Base-by-base conservation (phyloP, 768 basidiomycete genomes). In the Hypsizygus marmoreus region DNA sequence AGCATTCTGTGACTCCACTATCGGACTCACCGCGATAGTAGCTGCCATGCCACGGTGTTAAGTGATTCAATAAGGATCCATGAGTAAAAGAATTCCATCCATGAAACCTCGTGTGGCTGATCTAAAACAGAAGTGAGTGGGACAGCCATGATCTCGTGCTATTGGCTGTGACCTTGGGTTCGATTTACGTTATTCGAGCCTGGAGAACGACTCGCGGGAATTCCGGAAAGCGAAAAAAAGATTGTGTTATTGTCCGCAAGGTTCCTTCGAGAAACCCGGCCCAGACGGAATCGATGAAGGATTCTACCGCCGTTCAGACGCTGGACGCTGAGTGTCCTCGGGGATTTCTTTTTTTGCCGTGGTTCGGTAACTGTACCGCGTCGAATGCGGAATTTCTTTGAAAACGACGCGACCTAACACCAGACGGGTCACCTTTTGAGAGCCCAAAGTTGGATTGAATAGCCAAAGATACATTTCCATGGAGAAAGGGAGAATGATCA, bases 221-320 rank as follows among this genome's bases (percentile, higher is more conserved):
- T 29, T 40, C 19, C n/a, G n/a, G n/a, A n/a, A n/a, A 23, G 38
- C 33, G 37, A 33, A 9, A 14, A 31, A 42, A 31, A 13, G 40
- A 20, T 29, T 28, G 41, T 42, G 41, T n/a, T n/a, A n/a, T n/a
- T n/a, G n/a, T n/a, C n/a, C n/a, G 41, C 31, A 23, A 40, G 20
- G 31, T n/a, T n/a, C n/a, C n/a, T n/a, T n/a, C n/a, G n/a, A n/a
- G 41, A 13, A 42, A 52, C 35, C 47, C 44, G 51, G 46, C 23
- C 43, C 10, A 42, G 35, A 49, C 47, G 51, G 39, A 40, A 20
- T 13, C 14, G 4, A 25, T 26, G 11, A 12, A 39, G 34, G 16
- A 19, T 29, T 43, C 35, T 43, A 35, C 45, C 50, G 50, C 45
- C 40, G 40, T 41, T 14, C 25, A 40, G 29, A 38, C 12, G 12